Conservation (phyloP, 305 asterid species). For the Fraxinus albicans region DNA sequence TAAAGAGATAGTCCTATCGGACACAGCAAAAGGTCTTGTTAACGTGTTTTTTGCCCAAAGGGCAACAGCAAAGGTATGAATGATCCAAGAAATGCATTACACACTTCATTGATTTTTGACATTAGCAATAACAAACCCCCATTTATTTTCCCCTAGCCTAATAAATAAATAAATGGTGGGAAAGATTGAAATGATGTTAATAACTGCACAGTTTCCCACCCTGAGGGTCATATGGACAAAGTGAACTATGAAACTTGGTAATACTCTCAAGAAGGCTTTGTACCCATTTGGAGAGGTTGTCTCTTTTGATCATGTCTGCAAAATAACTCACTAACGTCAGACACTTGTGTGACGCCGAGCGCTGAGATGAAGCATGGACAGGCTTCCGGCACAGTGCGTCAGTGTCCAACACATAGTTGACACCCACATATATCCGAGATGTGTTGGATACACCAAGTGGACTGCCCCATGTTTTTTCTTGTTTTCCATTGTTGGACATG, state of each 20-base stretch:
- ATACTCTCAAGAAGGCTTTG: not conserved
- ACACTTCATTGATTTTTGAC: slow-evolving; percentile 7
- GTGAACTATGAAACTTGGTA: not conserved
- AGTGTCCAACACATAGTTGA: not conserved
- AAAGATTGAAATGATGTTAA: not conserved
- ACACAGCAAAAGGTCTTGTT: slow-evolving; percentile 81
- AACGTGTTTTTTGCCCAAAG: slow-evolving; percentile 89
- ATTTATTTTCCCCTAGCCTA: not conserved
- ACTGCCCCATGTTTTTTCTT: not conserved
- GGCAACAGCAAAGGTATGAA: slow-evolving; percentile 75
- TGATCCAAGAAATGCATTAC: slow-evolving; percentile 15
- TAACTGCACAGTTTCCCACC: not conserved
- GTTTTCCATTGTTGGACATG: not conserved
- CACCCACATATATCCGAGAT: not conserved
- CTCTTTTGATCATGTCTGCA: not conserved
- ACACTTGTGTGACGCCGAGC: not conserved
- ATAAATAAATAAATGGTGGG: not conserved
- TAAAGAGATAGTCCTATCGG: slow-evolving; percentile 57
- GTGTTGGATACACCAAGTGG: not conserved
- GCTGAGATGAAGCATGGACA: not conserved
- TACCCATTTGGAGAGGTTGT: not conserved
- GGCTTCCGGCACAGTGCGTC: not conserved
- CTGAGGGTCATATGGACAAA: not conserved
- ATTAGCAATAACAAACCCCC: not conserved
- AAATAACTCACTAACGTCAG: not conserved